Base-by-base conservation (phyloP, 768 basidiomycete species). In the Trametes elegans region DNA sequence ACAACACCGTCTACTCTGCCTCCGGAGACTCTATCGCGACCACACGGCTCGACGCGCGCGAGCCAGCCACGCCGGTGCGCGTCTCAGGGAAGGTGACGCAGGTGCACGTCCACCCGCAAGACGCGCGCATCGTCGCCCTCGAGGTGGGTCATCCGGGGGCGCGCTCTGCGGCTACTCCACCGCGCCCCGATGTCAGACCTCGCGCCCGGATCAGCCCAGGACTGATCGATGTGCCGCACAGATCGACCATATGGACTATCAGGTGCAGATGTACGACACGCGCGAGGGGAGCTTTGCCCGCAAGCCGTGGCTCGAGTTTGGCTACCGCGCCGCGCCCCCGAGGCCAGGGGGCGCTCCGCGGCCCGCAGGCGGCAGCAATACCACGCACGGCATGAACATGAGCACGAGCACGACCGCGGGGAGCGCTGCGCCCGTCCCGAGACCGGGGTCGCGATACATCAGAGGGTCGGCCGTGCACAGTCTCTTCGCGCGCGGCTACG, bases 241-340 rank as follows among this genome's bases (percentile, higher is more conserved):
- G 81, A 70, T 82, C 51, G 72, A 75, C 56, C 76, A 78, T 64
- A 69, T 78, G 49, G 76, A 79, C 58, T 66, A 68, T 41, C 81
- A 83, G 64, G 70, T 81, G 18, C 72, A 76, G 48, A 58, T 81
- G 32, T 83, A 71, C 58, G 83, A 83, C 61, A 61, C 66, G 44
- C 73, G 79, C 47, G 70, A 62, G 54, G 66, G 65, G 24, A 66
- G 67, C 26, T 79, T 79, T 56, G 63, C 70, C 58, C 63, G 71
- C 55, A 54, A 67, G 34, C 74, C 80, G 41, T 72, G 73, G 61
- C 62, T 76, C 50, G 68, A 71, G 57, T 81, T 83, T 61, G 77
- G 82, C 6, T 68, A 72, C 48, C 73, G 72, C 40, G 57, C 68
- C 49, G 41, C 48, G 10, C 34, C 55, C 61, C 48, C 47, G 59